Percentiles rank a stretch among this genome's conserved stretches.
These are phyloP conservation scores for Citrus unshiu DNA, from an alignment of 345 rosid genomes.

Conservation along the genomic window DNA sequence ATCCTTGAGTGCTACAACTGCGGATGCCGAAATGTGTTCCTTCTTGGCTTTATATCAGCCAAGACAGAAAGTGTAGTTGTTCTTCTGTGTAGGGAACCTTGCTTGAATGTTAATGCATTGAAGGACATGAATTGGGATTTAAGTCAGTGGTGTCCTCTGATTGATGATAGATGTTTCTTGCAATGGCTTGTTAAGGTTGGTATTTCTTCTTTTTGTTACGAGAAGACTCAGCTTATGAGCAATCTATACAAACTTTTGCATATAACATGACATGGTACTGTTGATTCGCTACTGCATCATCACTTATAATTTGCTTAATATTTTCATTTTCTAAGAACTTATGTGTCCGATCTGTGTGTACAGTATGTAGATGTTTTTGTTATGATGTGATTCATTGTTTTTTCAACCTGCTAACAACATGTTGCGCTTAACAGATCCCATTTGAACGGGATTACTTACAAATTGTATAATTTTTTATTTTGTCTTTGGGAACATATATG, in stretches of 20 bases:
- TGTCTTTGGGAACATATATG: neutral
- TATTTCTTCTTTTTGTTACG: neutral
- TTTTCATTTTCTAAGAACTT: neutral
- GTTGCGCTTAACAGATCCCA: conserved; percentile 58
- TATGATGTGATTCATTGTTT: neutral
- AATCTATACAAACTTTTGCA: neutral
- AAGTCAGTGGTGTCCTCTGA: conserved; percentile 99
- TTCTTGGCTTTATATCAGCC: conserved; percentile 97
- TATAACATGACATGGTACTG: neutral
- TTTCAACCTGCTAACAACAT: neutral
- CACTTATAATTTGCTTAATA: neutral
- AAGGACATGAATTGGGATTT: conserved; percentile 99
- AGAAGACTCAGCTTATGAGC: neutral
- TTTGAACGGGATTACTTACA: conserved; percentile 69
- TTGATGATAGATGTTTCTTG: conserved; percentile 97
- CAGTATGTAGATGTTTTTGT: neutral
- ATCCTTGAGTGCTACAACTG: conserved; percentile 99
- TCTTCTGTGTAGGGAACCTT: conserved; percentile 97
- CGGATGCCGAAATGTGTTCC: conserved; percentile 98
- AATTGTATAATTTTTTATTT: neutral
- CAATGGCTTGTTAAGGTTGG: conserved; percentile 99
- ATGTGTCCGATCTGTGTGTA: neutral
- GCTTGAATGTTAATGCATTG: conserved; percentile 94
- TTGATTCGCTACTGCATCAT: neutral
- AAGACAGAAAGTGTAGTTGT: conserved; percentile 99